These are phyloP conservation scores for Metrosideros polymorpha DNA, from an alignment of 441 rosid species.

Conservation along the genomic window DNA sequence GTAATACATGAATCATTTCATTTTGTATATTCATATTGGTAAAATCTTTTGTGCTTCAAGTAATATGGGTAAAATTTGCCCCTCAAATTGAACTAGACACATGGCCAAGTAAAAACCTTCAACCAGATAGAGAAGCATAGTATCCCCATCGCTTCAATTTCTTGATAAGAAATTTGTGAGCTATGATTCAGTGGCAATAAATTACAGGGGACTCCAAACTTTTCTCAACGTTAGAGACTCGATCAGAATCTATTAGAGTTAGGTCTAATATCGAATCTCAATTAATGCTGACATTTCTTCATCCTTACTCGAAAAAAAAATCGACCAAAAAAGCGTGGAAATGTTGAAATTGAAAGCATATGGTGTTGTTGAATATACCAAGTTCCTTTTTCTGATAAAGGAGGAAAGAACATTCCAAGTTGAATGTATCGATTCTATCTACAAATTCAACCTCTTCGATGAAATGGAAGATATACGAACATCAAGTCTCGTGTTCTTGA, in stretches of 20 bases:
- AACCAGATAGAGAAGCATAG: not conserved
- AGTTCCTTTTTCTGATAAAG: too few species aligned
- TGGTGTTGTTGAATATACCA: not conserved
- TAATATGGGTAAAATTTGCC: not conserved
- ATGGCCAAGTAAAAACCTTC: not conserved
- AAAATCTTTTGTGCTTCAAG: not conserved
- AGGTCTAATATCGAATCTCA: not conserved
- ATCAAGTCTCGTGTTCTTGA: not conserved
- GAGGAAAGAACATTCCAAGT: not conserved
- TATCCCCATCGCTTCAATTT: not conserved
- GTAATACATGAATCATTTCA: not conserved
- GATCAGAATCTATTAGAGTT: not conserved
- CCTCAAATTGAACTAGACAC: not conserved
- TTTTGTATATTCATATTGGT: not conserved
- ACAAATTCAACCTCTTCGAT: too few species aligned
- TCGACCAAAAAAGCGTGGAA: not conserved
- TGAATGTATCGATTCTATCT: too few species aligned
- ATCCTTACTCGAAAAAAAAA: not conserved
- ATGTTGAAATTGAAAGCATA: not conserved
- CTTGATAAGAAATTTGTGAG: not conserved
- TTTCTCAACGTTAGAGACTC: too few species aligned
- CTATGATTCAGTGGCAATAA: not conserved
- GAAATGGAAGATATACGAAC: too few species aligned
- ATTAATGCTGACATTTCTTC: not conserved
- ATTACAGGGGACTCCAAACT: not conserved